Evolutionary conservation across 345 rosid genomes (phyloP).

Genomic region (Cardamine resedifolia): DNA sequence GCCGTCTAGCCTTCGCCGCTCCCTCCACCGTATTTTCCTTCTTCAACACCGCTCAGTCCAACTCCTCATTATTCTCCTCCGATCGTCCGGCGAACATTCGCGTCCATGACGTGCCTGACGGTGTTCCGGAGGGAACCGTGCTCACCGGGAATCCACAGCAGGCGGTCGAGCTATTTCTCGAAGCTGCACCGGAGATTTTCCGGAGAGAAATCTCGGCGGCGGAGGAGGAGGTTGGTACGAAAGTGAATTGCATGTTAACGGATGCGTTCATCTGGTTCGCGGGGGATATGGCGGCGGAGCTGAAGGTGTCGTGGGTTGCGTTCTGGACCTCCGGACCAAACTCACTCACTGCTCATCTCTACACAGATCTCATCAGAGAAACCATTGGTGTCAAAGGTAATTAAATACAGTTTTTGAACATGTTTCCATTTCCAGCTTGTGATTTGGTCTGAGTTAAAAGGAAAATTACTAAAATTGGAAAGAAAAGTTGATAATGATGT

Average conservation of each 20-base stretch:
- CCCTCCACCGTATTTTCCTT: conserved; percentile 54
- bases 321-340: conserved; percentile 45
- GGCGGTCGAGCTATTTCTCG: conserved; percentile 48
- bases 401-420: not conserved
- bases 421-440: too few relatives aligned
- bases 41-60: conserved; percentile 48
- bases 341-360: conserved; percentile 47
- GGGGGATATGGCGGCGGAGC: conserved; percentile 42
- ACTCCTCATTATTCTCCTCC: conserved; percentile 33
- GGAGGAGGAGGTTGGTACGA: conserved; percentile 39
- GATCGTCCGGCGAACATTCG: conserved; percentile 43
- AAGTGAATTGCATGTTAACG: conserved; percentile 46
- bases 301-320: conserved; percentile 50
- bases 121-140: conserved; percentile 30
- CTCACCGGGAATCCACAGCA: conserved; percentile 41
- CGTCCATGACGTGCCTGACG: conserved; percentile 41
- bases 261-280: conserved; percentile 58
- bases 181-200: conserved; percentile 42
- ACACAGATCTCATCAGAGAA: conserved; percentile 41
- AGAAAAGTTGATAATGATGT: too few relatives aligned
- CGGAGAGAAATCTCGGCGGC: conserved; percentile 39
- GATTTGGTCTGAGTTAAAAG: too few relatives aligned
- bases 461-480: too few relatives aligned
- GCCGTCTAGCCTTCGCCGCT: conserved; percentile 44
- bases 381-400: conserved; percentile 26